Evolutionary conservation across 2,329 filamentous ascomycete genomes (phyloP).

Genomic region (Cladorrhinum sp.): DNA sequence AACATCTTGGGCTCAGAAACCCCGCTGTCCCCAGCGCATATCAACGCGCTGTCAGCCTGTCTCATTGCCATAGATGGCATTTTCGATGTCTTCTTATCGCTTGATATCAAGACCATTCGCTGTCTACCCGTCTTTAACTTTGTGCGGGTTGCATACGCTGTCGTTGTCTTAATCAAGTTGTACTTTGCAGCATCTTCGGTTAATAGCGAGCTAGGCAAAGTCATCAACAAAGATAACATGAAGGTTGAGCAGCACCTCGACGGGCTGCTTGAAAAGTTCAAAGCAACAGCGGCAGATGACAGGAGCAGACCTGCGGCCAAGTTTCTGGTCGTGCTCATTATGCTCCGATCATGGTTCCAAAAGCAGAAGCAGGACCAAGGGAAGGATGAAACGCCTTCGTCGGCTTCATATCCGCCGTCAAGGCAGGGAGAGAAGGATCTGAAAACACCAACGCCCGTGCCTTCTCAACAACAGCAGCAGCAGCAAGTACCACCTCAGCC

Average conservation of each 20-base stretch:
- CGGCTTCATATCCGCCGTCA: constrained; percentile 5
- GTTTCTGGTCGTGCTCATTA: constrained; percentile 66
- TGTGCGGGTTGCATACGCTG: constrained; percentile 68
- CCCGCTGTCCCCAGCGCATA: constrained; percentile 54
- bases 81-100: constrained; percentile 61
- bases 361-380: constrained; percentile 41
- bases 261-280: constrained; percentile 66
- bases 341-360: constrained; percentile 69
- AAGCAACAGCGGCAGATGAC: constrained; percentile 59
- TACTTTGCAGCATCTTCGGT: constrained; percentile 65
- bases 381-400: background rate
- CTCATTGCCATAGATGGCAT: constrained; percentile 64
- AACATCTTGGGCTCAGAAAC: constrained; percentile 41
- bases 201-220: constrained; percentile 63
- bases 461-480: constrained; percentile 26
- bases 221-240: constrained; percentile 67
- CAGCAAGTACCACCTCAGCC: constrained; percentile 23
- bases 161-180: constrained; percentile 71
- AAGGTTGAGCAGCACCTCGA: constrained; percentile 66
- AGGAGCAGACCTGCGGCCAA: constrained; percentile 65
- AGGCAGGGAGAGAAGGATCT: constrained; percentile 20
- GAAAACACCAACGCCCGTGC: constrained; percentile 19
- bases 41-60: constrained; percentile 65
- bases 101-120: constrained; percentile 58
- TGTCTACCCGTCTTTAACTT: constrained; percentile 69